Percentiles rank a stretch among this genome's conserved stretches.
These are phyloP conservation scores for Gyromitra esculenta DNA, from an alignment of 2,329 filamentous ascomycete genomes.

Conservation along the genomic window DNA sequence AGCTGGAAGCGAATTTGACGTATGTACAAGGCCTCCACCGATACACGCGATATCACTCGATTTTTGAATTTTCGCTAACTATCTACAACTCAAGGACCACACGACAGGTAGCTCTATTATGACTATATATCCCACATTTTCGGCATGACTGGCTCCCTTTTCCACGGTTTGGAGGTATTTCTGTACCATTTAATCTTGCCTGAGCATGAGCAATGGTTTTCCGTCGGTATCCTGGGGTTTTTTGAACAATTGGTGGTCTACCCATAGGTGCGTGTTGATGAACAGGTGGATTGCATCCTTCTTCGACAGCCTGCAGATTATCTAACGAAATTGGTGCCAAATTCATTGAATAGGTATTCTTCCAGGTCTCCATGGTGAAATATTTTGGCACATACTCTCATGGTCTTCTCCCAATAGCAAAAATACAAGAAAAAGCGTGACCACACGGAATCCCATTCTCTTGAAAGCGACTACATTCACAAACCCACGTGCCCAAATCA, in stretches of 20 bases:
- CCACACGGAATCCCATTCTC: constrained; percentile 22
- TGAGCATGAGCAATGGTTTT: neutral
- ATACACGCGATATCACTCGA: neutral
- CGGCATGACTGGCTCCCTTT: neutral
- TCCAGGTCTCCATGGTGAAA: neutral
- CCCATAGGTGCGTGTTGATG: neutral
- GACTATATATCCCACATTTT: neutral
- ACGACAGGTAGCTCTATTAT: constrained; percentile 2
- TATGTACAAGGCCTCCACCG: neutral
- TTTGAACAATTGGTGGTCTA: neutral
- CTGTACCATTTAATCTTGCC: neutral
- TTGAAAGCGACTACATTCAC: constrained; percentile 24
- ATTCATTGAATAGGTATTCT: neutral
- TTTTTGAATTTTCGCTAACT: neutral
- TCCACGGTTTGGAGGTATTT: neutral
- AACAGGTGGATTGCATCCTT: neutral
- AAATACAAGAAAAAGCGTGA: constrained; percentile 13
- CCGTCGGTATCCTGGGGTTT: neutral
- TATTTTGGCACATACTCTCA: neutral
- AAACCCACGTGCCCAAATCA: neutral
- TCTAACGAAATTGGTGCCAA: neutral
- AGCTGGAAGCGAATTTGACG: neutral
- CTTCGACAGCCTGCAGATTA: neutral
- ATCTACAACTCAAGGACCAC: neutral
- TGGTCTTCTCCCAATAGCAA: neutral